Conservation (phyloP, 768 basidiomycete species). For the Suillus weaverae region DNA sequence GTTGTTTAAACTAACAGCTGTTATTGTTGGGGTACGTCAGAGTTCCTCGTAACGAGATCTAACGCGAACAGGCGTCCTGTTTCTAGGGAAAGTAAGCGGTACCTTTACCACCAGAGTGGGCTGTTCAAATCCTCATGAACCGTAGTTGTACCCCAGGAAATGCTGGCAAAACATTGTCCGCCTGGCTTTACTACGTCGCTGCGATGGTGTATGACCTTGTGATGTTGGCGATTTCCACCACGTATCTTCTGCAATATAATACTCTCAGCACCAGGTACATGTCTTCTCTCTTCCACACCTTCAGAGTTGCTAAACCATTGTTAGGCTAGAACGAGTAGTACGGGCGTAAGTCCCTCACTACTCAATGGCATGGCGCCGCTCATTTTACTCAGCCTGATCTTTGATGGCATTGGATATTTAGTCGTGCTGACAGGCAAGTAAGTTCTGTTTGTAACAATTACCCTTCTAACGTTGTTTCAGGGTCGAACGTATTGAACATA, state of each 20-base stretch:
- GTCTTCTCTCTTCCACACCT: not conserved
- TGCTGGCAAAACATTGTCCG: conserved; percentile 35
- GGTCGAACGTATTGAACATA: conserved; percentile 52
- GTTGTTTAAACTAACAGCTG: conserved; percentile 15
- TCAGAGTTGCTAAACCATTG: conserved; percentile 2
- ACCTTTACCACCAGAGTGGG: not conserved
- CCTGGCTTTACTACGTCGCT: conserved; percentile 59
- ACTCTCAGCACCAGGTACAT: conserved; percentile 25
- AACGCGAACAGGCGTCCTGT: conserved; percentile 2
- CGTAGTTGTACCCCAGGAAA: conserved; percentile 49
- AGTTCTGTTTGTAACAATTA: not conserved
- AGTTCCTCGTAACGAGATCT: not conserved
- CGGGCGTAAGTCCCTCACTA: conserved; percentile 23
- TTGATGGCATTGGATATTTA: conserved; percentile 67
- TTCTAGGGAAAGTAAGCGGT: conserved; percentile 38
- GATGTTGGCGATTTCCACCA: conserved; percentile 49
- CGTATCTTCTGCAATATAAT: conserved; percentile 52
- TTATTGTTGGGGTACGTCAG: conserved; percentile 20
- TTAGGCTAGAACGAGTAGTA: conserved; percentile 29
- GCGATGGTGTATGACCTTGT: conserved; percentile 59
- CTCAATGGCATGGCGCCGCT: conserved; percentile 10
- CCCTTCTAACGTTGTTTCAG: conserved; percentile 24
- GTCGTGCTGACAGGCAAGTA: conserved; percentile 49
- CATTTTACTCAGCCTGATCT: conserved; percentile 54
- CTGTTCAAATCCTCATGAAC: not conserved